Evolutionary conservation across 345 rosid species (phyloP).

Genomic region (Nasturtium officinale): DNA sequence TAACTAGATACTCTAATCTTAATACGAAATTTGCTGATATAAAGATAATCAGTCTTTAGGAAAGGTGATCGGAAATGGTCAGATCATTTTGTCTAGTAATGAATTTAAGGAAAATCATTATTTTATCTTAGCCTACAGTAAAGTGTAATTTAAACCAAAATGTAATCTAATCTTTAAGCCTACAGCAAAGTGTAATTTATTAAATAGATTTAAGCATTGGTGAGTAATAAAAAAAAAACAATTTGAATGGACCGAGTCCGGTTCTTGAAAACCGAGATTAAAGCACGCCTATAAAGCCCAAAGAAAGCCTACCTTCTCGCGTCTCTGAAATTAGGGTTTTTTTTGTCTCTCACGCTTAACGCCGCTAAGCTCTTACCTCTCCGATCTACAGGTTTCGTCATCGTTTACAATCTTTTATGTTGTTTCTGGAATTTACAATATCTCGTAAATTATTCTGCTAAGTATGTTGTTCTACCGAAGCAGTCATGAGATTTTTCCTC

Average conservation of each 20-base stretch:
- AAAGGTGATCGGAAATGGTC: background rate
- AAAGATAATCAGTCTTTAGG: too few relatives aligned
- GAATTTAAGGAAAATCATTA: too few relatives aligned
- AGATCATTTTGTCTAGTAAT: background rate
- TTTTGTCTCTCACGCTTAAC: background rate
- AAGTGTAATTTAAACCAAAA: too few relatives aligned
- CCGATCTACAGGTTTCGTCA: slow-evolving; percentile 20
- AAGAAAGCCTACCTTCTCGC: background rate
- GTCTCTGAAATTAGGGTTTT: slow-evolving; percentile 34
- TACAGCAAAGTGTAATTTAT: too few relatives aligned
- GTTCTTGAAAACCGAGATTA: background rate
- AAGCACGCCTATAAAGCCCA: background rate
- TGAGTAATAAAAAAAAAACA: background rate
- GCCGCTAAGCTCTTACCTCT: slow-evolving; percentile 16
- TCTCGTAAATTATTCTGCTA: too few relatives aligned
- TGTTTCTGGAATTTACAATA: background rate
- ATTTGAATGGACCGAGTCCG: background rate
- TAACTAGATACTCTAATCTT: too few relatives aligned
- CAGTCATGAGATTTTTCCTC: background rate
- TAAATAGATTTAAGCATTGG: too few relatives aligned
- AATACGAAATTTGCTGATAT: too few relatives aligned
- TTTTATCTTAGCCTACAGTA: too few relatives aligned
- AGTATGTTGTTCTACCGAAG: background rate
- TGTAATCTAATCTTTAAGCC: too few relatives aligned
- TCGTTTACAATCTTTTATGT: background rate